A percentile compares a stretch with the other conserved stretches of the same genome.
phyloP scores from a whole-genome alignment of 1,284 basidiomycete species.

The Sutorius eximius region DNA sequence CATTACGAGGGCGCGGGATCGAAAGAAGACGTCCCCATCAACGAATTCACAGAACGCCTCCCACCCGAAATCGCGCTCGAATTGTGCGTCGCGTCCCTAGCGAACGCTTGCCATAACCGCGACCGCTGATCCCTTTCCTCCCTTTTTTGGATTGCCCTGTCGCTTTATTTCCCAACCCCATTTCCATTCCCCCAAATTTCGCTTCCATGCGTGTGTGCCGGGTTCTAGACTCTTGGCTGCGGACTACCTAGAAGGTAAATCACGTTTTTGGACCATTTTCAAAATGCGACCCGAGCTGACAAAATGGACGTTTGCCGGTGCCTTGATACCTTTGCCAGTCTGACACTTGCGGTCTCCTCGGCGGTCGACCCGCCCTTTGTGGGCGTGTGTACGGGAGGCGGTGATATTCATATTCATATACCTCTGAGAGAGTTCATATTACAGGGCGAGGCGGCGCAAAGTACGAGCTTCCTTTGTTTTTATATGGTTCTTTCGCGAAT shows the following conservation, averaged over 20 bases:
- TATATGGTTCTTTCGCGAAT: conserved; percentile 8
- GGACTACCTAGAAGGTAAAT: conserved; percentile 69
- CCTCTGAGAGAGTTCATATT: too few species aligned
- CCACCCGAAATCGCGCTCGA: conserved; percentile 81
- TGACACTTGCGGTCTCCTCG: conserved; percentile 1
- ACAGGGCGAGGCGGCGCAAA: conserved; percentile 13
- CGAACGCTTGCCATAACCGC: neutral
- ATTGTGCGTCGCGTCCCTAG: conserved; percentile 53
- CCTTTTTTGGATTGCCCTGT: neutral
- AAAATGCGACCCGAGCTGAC: conserved; percentile 20
- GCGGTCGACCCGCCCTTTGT: conserved; percentile 1
- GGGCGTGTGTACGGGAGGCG: neutral
- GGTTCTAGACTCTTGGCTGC: conserved; percentile 61
- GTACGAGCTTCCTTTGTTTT: conserved; percentile 12
- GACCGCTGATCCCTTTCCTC: conserved; percentile 12
- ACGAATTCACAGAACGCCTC: conserved; percentile 75
- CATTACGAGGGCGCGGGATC: conserved; percentile 58
- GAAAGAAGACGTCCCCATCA: conserved; percentile 68
- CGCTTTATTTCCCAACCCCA: conserved; percentile 41
- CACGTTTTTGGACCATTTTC: conserved; percentile 12
- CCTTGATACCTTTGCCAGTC: conserved; percentile 21
- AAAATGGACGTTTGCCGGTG: conserved; percentile 4
- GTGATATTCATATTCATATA: conserved; percentile 2
- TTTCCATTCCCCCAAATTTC: conserved; percentile 10
- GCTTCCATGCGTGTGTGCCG: neutral